Conservation (phyloP, 495 filamentous ascomycete genomes). For the Daldinia loculata region DNA sequence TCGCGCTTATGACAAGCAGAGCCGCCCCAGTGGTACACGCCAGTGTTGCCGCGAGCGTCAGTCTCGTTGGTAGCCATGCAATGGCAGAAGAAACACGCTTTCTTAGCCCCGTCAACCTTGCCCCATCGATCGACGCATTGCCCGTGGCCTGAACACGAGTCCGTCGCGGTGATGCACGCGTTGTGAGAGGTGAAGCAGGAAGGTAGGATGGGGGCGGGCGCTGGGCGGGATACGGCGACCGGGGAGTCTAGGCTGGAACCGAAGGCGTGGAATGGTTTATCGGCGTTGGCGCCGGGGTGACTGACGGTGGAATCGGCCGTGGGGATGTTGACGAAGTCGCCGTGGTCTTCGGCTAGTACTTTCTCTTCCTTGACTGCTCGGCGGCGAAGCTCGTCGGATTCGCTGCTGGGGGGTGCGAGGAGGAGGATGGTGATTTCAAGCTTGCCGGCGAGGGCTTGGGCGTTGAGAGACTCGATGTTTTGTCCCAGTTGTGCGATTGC, state of each 20-base stretch:
- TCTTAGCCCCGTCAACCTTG: slow-evolving; percentile 41
- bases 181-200: slow-evolving; percentile 71
- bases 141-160: slow-evolving; percentile 80
- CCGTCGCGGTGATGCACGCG: slow-evolving; percentile 68
- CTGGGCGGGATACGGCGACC: slow-evolving; percentile 27
- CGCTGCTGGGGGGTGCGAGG: slow-evolving; percentile 46
- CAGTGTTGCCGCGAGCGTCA: slow-evolving; percentile 50
- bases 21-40: slow-evolving; percentile 74
- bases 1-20: slow-evolving; percentile 91
- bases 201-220: slow-evolving; percentile 67
- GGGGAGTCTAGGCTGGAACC: slow-evolving; percentile 25
- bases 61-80: slow-evolving; percentile 66
- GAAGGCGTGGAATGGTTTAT: slow-evolving; percentile 42
- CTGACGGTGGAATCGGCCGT: slow-evolving; percentile 35
- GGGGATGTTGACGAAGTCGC: slow-evolving; percentile 29
- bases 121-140: slow-evolving; percentile 69
- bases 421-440: slow-evolving; percentile 57
- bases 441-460: slow-evolving; percentile 48
- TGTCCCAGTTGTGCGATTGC: slow-evolving; percentile 44
- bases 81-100: slow-evolving; percentile 76
- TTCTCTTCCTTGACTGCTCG: slow-evolving; percentile 45
- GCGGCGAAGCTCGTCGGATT: slow-evolving; percentile 49
- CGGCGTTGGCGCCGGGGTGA: slow-evolving; percentile 16
- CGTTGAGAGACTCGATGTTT: slow-evolving; percentile 47
- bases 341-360: slow-evolving; percentile 45